Base-by-base conservation (phyloP, 495 filamentous ascomycete species). In the Lophiotrema nucula region DNA sequence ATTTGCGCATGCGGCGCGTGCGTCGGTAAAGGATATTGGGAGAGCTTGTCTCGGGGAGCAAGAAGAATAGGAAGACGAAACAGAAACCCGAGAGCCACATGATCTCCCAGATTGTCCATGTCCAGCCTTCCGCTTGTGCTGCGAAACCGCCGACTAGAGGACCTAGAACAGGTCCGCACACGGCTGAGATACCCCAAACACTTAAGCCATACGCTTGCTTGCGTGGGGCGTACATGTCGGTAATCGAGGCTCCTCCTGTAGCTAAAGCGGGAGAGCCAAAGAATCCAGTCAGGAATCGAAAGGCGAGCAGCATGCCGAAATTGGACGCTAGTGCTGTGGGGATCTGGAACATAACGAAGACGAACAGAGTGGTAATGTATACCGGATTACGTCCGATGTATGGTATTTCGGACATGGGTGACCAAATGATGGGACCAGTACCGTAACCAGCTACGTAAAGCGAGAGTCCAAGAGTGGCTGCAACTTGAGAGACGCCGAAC, bases 261-360 rank as follows among this genome's bases (percentile, higher is more conserved):
- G 79, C 79, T 4, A 83, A 72, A 18, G 70, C 73, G 0, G 79
- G 79, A 0, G 72, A 75, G 27, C 79, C 79, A 46, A 81, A 71
- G 54, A 81, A 78, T 1, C 80, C 79, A 13, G 75, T 77, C 1
- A 82, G 48, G 52, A 82, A 82, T 3, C 80, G 78, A 53, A 82
- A 79, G 5, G 76, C 78, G 0, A 82, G 66, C 2, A 82, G 67
- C 69, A 77, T 79, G 46, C 72, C 76, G 46, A 82, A 76, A 64
- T 81, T 81, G 0, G 65, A 69, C 5, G 77, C 75, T 1, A 75
- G 67, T 0, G 74, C 73, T 23, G 76, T 75, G 1, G 70, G 74
- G 25, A 79, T 70, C 27, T 79, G 73, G 61, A 83, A 69, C 52
- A 81, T 72, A 28, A 81, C 77, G 60, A 83, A 82, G 19, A 81